Base-by-base conservation (phyloP, 1,139 yeast genomes). In the Trichomonascaceae sp. region DNA sequence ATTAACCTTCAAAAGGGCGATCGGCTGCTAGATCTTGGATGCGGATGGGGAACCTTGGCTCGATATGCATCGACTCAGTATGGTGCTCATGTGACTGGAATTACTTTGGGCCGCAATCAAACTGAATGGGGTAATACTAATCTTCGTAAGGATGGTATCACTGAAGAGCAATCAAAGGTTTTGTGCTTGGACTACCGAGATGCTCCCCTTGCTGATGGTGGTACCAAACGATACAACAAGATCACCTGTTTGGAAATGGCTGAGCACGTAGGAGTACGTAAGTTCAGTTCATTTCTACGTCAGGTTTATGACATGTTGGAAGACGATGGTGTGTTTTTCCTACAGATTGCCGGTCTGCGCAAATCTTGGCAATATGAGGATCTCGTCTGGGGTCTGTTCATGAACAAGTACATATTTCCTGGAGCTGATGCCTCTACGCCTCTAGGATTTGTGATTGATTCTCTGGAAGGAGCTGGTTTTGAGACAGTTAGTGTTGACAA, bases 401-500 rank as follows among this genome's bases (percentile, higher is more conserved):
- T 89, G 96, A 89, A 90, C 82, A 89, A 88, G 78, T 89, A 88
- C 75, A 84, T 89, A 69, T 89, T 89, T 89, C 96, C 97, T 49
- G 97, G 96, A 74, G 96, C 96, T 53, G 97, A 89, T 74, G 96
- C 96, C 50, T 87, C 96, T 8, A 90, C 97, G 55, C 96, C 97
- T 51, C 80, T 90, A 65, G 88, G 89, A 56, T 90, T 87, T 70
- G 93, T 87, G 61, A 77, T 85, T 58, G 81, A 85, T 60, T 77
- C 82, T 63, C 81, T 90, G 69, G 97, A 89, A 75, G 83, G 82
- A 45, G 82, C 85, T 60, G 96, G 96, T 2, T 89, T 89, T 70
- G 97, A 89, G 75, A 81, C 87, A 64, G 91, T 84, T 54, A 78
- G 87, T 50, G 75, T 87, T 58, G 97, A 90, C 73, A 89, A 86